A percentile compares a stretch with the other conserved stretches of the same genome.
Conservation (phyloP, 306 rosid genomes). For the Gleditsia sinensis region DNA sequence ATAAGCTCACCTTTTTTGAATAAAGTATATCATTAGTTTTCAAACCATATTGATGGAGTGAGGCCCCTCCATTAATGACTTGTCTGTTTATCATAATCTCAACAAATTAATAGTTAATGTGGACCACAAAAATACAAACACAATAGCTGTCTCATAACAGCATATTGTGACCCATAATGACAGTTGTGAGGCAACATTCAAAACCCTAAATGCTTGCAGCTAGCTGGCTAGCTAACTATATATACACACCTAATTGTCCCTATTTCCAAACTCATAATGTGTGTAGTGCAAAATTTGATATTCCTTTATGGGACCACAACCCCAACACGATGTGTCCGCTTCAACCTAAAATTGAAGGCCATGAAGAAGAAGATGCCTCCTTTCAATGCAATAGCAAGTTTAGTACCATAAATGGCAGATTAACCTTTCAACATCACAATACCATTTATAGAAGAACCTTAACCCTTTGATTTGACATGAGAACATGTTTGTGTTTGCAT, state of each 20-base stretch:
- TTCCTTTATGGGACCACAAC: constrained; percentile 37
- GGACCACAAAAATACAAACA: not conserved
- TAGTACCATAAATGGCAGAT: constrained; percentile 9
- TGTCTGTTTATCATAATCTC: not conserved
- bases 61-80: not conserved
- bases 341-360: not conserved
- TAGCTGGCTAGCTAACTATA: too few species aligned
- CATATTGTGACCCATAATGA: not conserved
- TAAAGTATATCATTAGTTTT: too few species aligned
- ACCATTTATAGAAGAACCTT: constrained; percentile 1
- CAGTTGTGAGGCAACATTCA: constrained; percentile 10
- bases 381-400: constrained; percentile 7
- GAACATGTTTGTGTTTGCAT: too few species aligned
- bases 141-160: not conserved
- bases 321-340: constrained; percentile 4
- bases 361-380: not conserved
- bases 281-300: not conserved
- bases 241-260: too few species aligned
- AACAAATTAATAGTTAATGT: not conserved
- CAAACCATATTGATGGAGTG: too few species aligned
- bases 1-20: too few species aligned
- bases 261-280: not conserved
- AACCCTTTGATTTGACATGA: not conserved
- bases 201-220: constrained; percentile 6
- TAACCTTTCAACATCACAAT: constrained; percentile 25